Evolutionary conservation across 331 rosid genomes (phyloP).

Genomic region (Phaseolus coccineus): DNA sequence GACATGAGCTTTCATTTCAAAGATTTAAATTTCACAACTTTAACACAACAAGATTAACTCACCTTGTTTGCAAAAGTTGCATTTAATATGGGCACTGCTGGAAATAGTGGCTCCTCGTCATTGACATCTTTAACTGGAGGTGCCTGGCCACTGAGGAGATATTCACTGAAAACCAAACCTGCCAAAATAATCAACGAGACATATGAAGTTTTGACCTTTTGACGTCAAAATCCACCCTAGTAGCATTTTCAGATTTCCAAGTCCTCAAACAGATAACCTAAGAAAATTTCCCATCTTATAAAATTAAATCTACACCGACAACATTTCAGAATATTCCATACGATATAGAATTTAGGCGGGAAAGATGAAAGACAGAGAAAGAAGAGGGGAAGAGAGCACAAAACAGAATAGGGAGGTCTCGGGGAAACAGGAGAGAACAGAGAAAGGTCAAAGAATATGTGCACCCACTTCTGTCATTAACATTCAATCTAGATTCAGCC

Average conservation of each 20-base stretch:
- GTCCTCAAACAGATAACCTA: slow-evolving; percentile 30
- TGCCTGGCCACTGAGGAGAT: slow-evolving; percentile 88
- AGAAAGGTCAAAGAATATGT: too few species aligned
- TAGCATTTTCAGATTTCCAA: slow-evolving; percentile 38
- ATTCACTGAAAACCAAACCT: slow-evolving; percentile 96
- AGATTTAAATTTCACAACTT: slow-evolving; percentile 16
- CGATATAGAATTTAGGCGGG: too few species aligned
- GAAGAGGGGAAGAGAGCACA: too few species aligned
- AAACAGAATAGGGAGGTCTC: too few species aligned
- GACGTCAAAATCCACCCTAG: slow-evolving; percentile 33
- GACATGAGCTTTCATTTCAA: neutral
- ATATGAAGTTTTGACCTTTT: slow-evolving; percentile 24
- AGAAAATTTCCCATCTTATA: slow-evolving; percentile 2
- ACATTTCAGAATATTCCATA: neutral
- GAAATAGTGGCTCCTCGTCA: slow-evolving; percentile 91
- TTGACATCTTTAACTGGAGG: slow-evolving; percentile 91
- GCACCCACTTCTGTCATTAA: too few species aligned
- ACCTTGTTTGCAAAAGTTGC: slow-evolving; percentile 62
- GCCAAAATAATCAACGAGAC: slow-evolving; percentile 48
- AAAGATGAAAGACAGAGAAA: too few species aligned
- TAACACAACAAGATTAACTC: slow-evolving; percentile 49
- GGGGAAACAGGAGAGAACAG: too few species aligned
- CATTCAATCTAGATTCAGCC: too few species aligned
- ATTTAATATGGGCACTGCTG: slow-evolving; percentile 73
- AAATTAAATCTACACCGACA: neutral